A percentile compares a stretch with the other conserved stretches of the same genome.
Conservation (phyloP, 1,139 yeast species). For the Pneumocystis sp. region DNA sequence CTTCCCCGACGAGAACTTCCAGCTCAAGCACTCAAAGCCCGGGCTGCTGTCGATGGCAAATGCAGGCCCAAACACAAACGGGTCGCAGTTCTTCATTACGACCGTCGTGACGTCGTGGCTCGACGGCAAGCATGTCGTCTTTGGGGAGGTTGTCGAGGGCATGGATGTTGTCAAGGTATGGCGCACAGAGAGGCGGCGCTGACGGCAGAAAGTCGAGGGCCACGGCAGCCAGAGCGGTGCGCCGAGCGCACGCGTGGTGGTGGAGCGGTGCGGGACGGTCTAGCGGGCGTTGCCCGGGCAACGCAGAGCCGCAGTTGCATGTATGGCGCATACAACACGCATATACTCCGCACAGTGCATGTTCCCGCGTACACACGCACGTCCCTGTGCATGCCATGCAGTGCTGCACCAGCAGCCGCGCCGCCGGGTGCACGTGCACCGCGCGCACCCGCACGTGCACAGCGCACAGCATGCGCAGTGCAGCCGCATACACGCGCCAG, state of each 20-base stretch:
- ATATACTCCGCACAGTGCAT: too few species aligned
- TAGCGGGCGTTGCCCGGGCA: too few species aligned
- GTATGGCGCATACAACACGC: not conserved
- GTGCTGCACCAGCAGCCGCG: too few species aligned
- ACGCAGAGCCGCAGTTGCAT: not conserved
- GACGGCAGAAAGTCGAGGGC: conserved; percentile 39
- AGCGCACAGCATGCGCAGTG: too few species aligned
- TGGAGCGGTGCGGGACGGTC: too few species aligned
- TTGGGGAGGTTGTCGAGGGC: conserved; percentile 92
- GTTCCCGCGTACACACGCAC: too few species aligned
- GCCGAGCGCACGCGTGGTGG: conserved; percentile 25
- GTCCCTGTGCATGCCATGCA: too few species aligned
- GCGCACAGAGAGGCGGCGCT: too few species aligned
- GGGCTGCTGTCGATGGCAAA: conserved; percentile 98
- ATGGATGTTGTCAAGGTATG: not conserved
- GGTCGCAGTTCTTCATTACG: conserved; percentile 97
- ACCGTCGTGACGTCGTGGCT: conserved; percentile 93
- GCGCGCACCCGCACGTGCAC: too few species aligned
- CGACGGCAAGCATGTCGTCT: conserved; percentile 98
- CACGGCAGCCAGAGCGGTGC: conserved; percentile 76
- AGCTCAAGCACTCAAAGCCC: conserved; percentile 34
- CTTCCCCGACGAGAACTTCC: not conserved
- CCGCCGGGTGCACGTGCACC: too few species aligned
- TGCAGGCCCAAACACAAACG: conserved; percentile 99
- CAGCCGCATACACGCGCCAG: too few species aligned